Base-by-base conservation (phyloP, 805 yeast species). In the Candida morakotiae region DNA sequence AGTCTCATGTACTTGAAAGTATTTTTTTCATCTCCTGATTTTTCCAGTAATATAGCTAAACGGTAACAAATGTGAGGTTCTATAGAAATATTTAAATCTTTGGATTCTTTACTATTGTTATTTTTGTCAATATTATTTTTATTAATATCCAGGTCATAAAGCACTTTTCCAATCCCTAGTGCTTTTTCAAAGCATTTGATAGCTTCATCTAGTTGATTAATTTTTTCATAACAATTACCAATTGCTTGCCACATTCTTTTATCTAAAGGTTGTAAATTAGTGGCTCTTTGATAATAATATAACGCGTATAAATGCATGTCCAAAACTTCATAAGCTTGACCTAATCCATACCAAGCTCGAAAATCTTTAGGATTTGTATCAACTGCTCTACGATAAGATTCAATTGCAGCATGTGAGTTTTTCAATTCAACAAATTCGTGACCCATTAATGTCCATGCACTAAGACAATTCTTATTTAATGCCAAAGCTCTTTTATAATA, bases 391-490 rank as follows among this genome's bases (percentile, higher is more conserved):
- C 98, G 66, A 55, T 93, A 93, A 41, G 94, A 81, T 64, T 91
- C 97, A 38, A 93, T 93, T 1, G 98, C 98, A 1, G 98, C 98
- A 59, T 93, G 96, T 1, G 96, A 83, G 61, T 93, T 93, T 53
- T 91, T 89, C 49, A 93, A 71, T 57, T 93, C 99, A 11, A 93
- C 95, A 64, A 87, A 93, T 62, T 93, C 99, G 60, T 93, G 99
- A 9, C 99, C 99, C 96, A 93, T 88, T 40, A 93, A 68, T 0
- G 98, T 93, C 98, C 98, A 93, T 0, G 98, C 97, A 44, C 87
- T 78, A 14, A 88, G 66, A 48, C 94, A 87, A 47, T 78, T 78
- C 43, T 83, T 77, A 55, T 88, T 85, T 42, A 93, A 67, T 0
- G 86, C 77, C 26, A 93, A 65, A 0, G 98, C 98, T 38, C 98